Evolutionary conservation across 805 yeast species (phyloP), one percentile per base, ranked within the genome.

Genomic region (Dipodascus albidus): DNA sequence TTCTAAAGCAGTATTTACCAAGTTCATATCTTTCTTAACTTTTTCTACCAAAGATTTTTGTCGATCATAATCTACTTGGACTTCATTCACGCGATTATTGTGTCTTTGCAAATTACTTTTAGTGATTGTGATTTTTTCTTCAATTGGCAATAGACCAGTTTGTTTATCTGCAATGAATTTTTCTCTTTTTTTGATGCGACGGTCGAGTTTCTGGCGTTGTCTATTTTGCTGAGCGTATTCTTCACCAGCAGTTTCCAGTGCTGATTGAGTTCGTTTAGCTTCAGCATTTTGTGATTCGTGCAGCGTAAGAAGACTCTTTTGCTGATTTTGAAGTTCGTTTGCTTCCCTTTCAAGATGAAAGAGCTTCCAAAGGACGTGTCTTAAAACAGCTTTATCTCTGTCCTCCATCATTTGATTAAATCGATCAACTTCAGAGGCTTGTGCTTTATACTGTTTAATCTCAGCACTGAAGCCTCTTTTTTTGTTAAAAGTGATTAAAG

Each of bases 401-500:
- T 80, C 80, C 1, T 65, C 66, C 3, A 80, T 62, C 61, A 79
- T 81, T 33, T 69, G 64, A 58, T 82, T 83, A 65, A 80, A 88
- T 54, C 75, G 70, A 54, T 81, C 85, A 50, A 85, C 84, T 64
- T 88, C 93, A 3, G 72, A 72, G 59, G 83, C 74, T 64, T 88
- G 95, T 55, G 80, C 87, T 58, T 80, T 81, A 61, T 87, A 87
- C 60, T 83, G 90, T 64, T 78, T 84, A 50, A 86, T 74, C 64
- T 87, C 98, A 38, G 82, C 78, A 59, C 79, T 83, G 47, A 82
- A 73, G 41, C 82, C 77, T 64, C 90, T 78, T 67, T 83, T 83
- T 57, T 82, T 78, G 23, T 87, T 77, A 55, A 84, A 80, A 2
- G 85, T 78, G 9, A 79, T 72, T 2, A 83, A 77, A 0, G 95